Conservation (phyloP, 352 stramenopile species). For the Hyaloperonospora brassicae region DNA sequence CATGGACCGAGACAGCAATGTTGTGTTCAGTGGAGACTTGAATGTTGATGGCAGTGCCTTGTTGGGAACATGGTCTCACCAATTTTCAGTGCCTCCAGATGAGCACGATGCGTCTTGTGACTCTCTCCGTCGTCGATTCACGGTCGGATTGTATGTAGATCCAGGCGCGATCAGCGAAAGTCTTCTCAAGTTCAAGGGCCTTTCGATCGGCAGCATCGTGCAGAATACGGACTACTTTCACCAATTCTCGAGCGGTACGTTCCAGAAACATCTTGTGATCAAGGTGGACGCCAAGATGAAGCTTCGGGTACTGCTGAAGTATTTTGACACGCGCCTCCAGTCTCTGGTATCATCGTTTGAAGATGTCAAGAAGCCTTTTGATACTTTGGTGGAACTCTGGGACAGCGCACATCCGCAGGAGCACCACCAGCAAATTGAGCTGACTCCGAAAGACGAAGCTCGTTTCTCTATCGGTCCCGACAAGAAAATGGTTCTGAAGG, state of each 20-base stretch:
- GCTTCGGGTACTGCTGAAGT: constrained; percentile 41
- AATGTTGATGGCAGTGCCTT: constrained; percentile 47
- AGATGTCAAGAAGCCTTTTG: constrained; percentile 18
- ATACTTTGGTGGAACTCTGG: constrained; percentile 29
- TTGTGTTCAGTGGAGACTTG: constrained; percentile 51
- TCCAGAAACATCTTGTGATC: constrained; percentile 64
- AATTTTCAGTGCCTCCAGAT: constrained; percentile 36
- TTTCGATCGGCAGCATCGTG: constrained; percentile 68
- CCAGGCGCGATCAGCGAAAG: constrained; percentile 46
- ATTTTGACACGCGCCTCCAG: constrained; percentile 41
- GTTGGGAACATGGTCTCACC: constrained; percentile 62
- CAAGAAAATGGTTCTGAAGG: constrained; percentile 33
- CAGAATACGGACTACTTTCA: constrained; percentile 71
- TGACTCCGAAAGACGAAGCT: constrained; percentile 41
- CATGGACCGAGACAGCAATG: constrained; percentile 56
- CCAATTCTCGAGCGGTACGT: constrained; percentile 51
- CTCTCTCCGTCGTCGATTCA: constrained; percentile 35
- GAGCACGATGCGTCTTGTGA: constrained; percentile 30
- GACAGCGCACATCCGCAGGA: constrained; percentile 27
- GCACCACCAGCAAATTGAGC: constrained; percentile 25
- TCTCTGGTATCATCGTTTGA: constrained; percentile 19
- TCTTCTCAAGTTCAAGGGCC: constrained; percentile 74
- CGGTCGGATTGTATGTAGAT: constrained; percentile 64
- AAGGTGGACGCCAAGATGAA: constrained; percentile 47
- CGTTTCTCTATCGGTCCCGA: constrained; percentile 41